Conservation (phyloP, 2,329 filamentous ascomycete genomes). For the Hymenoscyphus occultus region DNA sequence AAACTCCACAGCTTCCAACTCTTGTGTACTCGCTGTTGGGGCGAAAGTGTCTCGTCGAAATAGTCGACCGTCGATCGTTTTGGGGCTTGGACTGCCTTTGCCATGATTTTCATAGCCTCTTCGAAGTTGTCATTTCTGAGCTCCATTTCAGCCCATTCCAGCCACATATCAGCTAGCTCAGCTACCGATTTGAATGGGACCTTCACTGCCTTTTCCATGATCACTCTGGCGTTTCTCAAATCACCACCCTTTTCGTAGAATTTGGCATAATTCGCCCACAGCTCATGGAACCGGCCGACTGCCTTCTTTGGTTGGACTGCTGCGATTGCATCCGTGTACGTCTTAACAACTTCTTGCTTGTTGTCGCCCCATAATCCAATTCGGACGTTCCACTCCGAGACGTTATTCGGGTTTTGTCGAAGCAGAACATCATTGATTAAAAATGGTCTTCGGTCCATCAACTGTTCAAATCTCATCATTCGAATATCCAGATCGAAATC, state of each 20-base stretch:
- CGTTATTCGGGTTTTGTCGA: slow-evolving; percentile 93
- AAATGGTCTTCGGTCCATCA: slow-evolving; percentile 96
- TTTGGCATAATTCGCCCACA: slow-evolving; percentile 96
- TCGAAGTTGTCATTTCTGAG: slow-evolving; percentile 95
- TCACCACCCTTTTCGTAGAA: slow-evolving; percentile 92
- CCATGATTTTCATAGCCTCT: slow-evolving; percentile 91
- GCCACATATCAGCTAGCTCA: slow-evolving; percentile 97
- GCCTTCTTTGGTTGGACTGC: slow-evolving; percentile 94
- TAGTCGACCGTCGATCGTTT: slow-evolving; percentile 99
- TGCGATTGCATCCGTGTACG: slow-evolving; percentile 90
- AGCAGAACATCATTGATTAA: slow-evolving; percentile 93
- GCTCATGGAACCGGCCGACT: slow-evolving; percentile 85
- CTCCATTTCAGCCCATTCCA: slow-evolving; percentile 98
- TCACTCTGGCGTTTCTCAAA: slow-evolving; percentile 78
- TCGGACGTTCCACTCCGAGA: slow-evolving; percentile 94
- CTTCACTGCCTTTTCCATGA: slow-evolving; percentile 97
- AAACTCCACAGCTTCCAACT: slow-evolving; percentile 99
- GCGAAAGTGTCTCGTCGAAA: slow-evolving; percentile 90
- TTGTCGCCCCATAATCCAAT: slow-evolving; percentile 96
- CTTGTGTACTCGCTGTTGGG: slow-evolving; percentile 96
- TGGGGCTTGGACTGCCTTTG: slow-evolving; percentile 93
- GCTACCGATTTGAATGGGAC: slow-evolving; percentile 97
- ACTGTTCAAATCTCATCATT: slow-evolving; percentile 96
- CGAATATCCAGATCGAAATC: slow-evolving; percentile 94
- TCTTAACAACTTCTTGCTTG: slow-evolving; percentile 84